Percentiles rank a stretch among this genome's conserved stretches.
Evolutionary conservation across 352 stramenopile species (phyloP).

Genomic region (Chloridella minuta): DNA sequence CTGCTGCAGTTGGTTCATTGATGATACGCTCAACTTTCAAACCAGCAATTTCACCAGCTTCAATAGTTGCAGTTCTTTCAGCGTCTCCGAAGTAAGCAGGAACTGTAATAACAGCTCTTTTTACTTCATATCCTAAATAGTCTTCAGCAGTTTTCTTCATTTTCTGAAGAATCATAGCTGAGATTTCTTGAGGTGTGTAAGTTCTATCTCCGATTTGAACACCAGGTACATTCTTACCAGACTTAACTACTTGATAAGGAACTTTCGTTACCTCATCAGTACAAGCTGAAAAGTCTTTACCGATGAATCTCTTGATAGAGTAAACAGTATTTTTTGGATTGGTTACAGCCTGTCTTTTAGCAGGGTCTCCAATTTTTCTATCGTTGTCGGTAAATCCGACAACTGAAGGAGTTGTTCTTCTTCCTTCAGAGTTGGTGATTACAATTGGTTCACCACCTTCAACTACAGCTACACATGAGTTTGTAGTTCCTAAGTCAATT

Average conservation of each 20-base stretch:
- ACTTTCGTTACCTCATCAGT: too few relatives aligned
- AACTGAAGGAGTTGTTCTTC: conserved; percentile 93
- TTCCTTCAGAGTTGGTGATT: conserved; percentile 75
- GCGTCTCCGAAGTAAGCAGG: conserved; percentile 54
- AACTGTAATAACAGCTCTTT: conserved; percentile 42
- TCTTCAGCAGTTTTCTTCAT: conserved; percentile 41
- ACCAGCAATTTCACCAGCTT: conserved; percentile 46
- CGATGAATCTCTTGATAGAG: conserved; percentile 97
- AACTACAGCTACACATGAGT: conserved; percentile 58
- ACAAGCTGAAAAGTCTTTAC: too few relatives aligned
- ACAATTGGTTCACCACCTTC: conserved; percentile 72
- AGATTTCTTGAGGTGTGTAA: conserved; percentile 52
- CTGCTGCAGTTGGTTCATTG: conserved; percentile 40
- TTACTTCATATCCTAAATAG: conserved; percentile 29
- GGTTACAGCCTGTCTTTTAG: conserved; percentile 94
- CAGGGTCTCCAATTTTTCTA: conserved; percentile 78
- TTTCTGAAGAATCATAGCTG: conserved; percentile 36
- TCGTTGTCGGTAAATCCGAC: conserved; percentile 73
- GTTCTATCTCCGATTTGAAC: conserved; percentile 16
- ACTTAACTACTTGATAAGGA: too few relatives aligned
- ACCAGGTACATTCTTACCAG: too few relatives aligned
- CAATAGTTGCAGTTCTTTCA: conserved; percentile 43
- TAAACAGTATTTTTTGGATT: conserved; percentile 98
- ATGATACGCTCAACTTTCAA: conserved; percentile 64
- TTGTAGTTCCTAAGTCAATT: conserved; percentile 37